Evolutionary conservation across 1,284 basidiomycete genomes (phyloP).

Genomic region (Tremellales sp.): DNA sequence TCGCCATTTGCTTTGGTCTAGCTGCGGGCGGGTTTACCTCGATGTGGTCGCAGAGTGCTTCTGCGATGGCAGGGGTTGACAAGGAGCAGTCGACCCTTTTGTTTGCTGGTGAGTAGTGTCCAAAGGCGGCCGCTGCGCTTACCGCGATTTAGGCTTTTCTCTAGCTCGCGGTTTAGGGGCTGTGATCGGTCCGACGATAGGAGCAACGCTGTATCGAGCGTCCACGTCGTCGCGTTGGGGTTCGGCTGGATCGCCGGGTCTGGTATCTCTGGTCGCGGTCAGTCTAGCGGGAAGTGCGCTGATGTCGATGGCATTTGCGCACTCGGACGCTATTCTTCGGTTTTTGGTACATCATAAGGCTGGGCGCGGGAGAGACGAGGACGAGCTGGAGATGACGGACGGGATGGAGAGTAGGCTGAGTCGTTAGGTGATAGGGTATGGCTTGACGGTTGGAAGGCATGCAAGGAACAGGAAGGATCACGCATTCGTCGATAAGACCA

Average conservation of each 20-base stretch:
- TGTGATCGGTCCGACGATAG: slow-evolving; percentile 18
- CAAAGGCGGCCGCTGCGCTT: neutral
- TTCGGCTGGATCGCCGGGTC: slow-evolving; percentile 22
- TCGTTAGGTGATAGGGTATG: too few species aligned
- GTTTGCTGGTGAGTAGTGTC: slow-evolving; percentile 20
- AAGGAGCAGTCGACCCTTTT: slow-evolving; percentile 21
- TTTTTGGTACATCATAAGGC: too few species aligned
- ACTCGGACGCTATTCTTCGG: too few species aligned
- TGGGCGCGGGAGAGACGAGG: too few species aligned
- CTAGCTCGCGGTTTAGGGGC: slow-evolving; percentile 23
- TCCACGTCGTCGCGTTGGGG: slow-evolving; percentile 14
- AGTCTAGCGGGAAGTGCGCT: slow-evolving; percentile 20
- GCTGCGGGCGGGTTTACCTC: slow-evolving; percentile 21
- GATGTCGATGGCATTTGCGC: slow-evolving; percentile 11
- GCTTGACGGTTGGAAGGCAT: too few species aligned
- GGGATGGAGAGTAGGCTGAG: too few species aligned
- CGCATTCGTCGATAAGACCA: too few species aligned
- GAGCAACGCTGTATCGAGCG: slow-evolving; percentile 13
- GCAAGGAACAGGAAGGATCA: too few species aligned
- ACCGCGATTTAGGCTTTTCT: slow-evolving; percentile 15
- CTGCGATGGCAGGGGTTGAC: slow-evolving; percentile 19
- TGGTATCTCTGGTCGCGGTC: slow-evolving; percentile 20
- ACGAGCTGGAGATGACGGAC: too few species aligned
- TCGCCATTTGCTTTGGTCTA: slow-evolving; percentile 20
- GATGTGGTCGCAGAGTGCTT: slow-evolving; percentile 25